Evolutionary conservation across 192 early-diverging fungal species (phyloP).

Genomic region (Entomortierella parvispora): DNA sequence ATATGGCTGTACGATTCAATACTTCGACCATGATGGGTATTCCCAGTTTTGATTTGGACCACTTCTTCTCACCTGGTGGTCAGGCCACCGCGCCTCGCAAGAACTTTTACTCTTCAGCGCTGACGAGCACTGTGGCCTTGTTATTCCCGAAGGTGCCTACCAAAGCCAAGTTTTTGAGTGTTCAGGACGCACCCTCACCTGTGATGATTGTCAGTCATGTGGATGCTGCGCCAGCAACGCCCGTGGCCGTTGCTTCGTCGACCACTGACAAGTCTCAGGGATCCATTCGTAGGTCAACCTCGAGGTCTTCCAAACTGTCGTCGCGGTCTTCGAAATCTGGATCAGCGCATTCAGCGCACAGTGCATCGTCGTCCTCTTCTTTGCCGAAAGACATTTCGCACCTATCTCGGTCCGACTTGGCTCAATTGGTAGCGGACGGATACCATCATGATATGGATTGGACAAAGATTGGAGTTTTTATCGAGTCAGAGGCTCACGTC

Average conservation of each 20-base stretch:
- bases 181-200: constrained; percentile 19
- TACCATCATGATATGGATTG: constrained; percentile 56
- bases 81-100: constrained; percentile 6
- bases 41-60: constrained; percentile 37
- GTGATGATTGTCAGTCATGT: constrained; percentile 46
- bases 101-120: constrained; percentile 14
- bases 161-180: constrained; percentile 23
- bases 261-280: not conserved
- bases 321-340: constrained; percentile 1
- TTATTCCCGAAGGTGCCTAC: constrained; percentile 23
- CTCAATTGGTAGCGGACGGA: constrained; percentile 36
- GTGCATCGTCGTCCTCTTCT: constrained; percentile 8
- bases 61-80: constrained; percentile 39
- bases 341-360: too few relatives aligned
- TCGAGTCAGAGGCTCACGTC: constrained; percentile 56
- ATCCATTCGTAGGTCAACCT: not conserved
- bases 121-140: constrained; percentile 13
- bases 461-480: constrained; percentile 57
- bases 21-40: constrained; percentile 48
- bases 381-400: not conserved
- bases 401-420: constrained; percentile 23
- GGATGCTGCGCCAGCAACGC: not conserved
- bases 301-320: not conserved
- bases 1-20: constrained; percentile 54
- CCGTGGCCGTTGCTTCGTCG: not conserved